Percentiles rank a stretch among this genome's conserved stretches.
phyloP scores from a whole-genome alignment of 106 monocot species.

The Narthecium ossifragum region DNA sequence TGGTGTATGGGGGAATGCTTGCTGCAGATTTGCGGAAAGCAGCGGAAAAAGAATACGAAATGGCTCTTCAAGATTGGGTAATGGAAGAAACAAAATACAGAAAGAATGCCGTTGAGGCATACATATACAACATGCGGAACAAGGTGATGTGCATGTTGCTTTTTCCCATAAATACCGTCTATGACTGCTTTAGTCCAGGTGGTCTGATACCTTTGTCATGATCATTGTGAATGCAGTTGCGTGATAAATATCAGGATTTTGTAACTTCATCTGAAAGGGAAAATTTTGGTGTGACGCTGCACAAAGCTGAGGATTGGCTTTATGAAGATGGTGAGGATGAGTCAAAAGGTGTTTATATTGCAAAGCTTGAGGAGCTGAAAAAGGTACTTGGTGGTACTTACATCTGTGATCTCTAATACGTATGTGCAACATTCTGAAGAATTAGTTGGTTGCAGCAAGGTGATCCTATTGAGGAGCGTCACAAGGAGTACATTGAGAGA shows the following conservation, averaged over 20 bases:
- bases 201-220: too few species aligned
- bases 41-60: constrained; percentile 23
- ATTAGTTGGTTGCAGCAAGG: constrained; percentile 44
- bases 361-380: constrained; percentile 84
- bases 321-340: constrained; percentile 98
- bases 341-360: constrained; percentile 84
- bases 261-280: constrained; percentile 47
- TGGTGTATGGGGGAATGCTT: constrained; percentile 11
- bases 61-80: constrained; percentile 86
- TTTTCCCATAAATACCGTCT: too few species aligned
- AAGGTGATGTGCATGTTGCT: too few species aligned
- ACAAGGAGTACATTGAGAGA: constrained; percentile 68
- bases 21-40: constrained; percentile 24
- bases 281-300: constrained; percentile 58
- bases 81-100: constrained; percentile 99
- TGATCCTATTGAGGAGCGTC: constrained; percentile 72
- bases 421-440: background rate
- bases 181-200: too few species aligned
- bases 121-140: constrained; percentile 96
- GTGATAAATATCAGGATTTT: constrained; percentile 82
- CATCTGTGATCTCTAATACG: background rate
- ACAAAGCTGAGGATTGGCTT: constrained; percentile 93
- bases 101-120: constrained; percentile 98
- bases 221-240: too few species aligned
- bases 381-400: too few species aligned